Evolutionary conservation across 2,329 filamentous ascomycete species (phyloP), one percentile per base, ranked within the genome.

Genomic region (Hymenoscyphus albidus): DNA sequence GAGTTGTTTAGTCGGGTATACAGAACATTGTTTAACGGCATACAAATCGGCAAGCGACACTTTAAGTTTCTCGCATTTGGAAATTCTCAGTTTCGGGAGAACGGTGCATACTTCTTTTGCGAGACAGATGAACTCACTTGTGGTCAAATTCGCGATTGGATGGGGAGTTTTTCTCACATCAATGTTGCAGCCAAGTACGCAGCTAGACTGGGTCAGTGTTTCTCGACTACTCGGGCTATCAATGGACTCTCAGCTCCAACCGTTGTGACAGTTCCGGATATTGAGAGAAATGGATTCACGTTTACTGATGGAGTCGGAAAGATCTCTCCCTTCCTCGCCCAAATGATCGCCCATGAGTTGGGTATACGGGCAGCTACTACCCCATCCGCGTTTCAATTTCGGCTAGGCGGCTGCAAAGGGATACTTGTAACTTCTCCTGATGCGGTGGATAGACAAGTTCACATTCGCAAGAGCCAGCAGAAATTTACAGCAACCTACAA

Each of bases 221-320:
- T 99, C 74, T 97, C 95, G 0, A 97, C 94, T 0, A 99, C 95
- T 0, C 81, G 91, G 65, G 87, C 90, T 12, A 87, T 96, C 54
- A 83, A 86, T 16, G 85, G 88, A 27, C 83, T 82, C 0, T 84
- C 85, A 0, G 80, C 81, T 0, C 85, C 85, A 0, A 80, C 82
- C 1, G 75, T 85, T 32, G 80, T 84, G 13, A 80, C 80, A 5
- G 85, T 94, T 39, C 76, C 82, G 0, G 95, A 98, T 69, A 84
- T 98, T 22, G 80, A 87, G 65, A 82, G 83, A 1, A 87, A 90
- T 58, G 84, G 81, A 0, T 88, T 86, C 72, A 89, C 81, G 66
- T 99, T 98, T 75, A 95, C 91, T 0, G 95, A 99, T 72, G 95
- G 95, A 0, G 91, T 98, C 2, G 95, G 95, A 1, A 96, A 92